Percentiles rank a stretch among this genome's conserved stretches.
Conservation (phyloP, 148 eudicot species). For the Chenopodium album region DNA sequence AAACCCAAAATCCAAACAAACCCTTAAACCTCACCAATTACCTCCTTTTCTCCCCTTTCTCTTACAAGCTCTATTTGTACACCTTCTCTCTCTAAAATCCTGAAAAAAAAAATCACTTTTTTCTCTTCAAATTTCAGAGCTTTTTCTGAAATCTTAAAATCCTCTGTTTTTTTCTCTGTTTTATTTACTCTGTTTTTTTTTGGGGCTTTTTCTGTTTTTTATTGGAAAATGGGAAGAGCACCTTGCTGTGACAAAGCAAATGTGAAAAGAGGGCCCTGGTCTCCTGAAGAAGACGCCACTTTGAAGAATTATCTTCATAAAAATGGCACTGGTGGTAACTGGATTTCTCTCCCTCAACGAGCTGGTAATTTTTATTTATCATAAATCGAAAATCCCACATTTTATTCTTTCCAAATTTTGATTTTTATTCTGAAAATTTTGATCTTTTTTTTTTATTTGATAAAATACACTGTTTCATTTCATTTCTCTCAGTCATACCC, state of each 20-base stretch:
- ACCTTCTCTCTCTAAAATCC: background rate
- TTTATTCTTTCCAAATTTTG: too few species aligned
- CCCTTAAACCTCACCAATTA: constrained; percentile 1
- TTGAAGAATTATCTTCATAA: constrained; percentile 51
- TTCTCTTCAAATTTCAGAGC: background rate
- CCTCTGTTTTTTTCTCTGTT: background rate
- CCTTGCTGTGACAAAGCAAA: constrained; percentile 76
- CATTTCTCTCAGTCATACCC: background rate
- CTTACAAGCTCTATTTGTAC: background rate
- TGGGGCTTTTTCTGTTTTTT: too few species aligned
- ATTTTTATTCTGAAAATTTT: too few species aligned
- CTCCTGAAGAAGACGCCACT: constrained; percentile 70
- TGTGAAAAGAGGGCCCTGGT: constrained; percentile 80
- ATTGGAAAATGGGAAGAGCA: constrained; percentile 60
- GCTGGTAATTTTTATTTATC: constrained; percentile 36
- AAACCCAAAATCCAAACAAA: constrained; percentile 19
- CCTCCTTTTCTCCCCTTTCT: background rate
- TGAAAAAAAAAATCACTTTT: background rate
- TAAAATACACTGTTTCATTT: background rate
- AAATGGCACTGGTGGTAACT: constrained; percentile 66
- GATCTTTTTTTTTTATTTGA: too few species aligned
- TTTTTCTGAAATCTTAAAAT: constrained; percentile 1
- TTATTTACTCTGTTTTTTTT: too few species aligned
- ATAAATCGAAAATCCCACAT: too few species aligned
- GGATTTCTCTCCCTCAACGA: constrained; percentile 68